Base-by-base conservation (phyloP, 2,329 filamentous ascomycete genomes). In the Fusarium sp. region DNA sequence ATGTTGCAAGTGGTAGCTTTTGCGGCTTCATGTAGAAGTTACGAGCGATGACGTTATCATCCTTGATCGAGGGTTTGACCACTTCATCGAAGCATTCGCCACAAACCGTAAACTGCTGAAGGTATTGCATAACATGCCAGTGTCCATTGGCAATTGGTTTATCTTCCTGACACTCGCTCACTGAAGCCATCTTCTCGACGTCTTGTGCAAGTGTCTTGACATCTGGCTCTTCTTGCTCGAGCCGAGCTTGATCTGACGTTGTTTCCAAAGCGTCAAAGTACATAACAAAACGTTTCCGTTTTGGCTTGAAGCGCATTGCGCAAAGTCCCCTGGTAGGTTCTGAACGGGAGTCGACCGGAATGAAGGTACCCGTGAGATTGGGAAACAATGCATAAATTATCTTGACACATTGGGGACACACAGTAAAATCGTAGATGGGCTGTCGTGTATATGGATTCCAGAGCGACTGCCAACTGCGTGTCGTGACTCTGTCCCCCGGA, bases 41-140 rank as follows among this genome's bases (percentile, higher is more conserved):
- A 20, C 86, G 81, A 12, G 91, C 89, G 25, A 94, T 83, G 1
- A 86, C 81, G 42, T 81, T 80, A 55, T 81, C 78, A 18, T 85
- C 82, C 30, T 85, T 82, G 3, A 90, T 80, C 53, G 89, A 83
- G 1, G 94, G 94, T 79, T 87, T 88, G n/a, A 97, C 88, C 1
- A 93, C 87, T 24, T 93, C 90, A 18, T 93, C 88, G 77, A 92
- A 97, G 79, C 94, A 98, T 79, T 95, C 93, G 69, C 92, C 89
- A 79, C 94, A 98, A 6, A 97, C 91, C 1, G 92, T 94, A 74
- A 97, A 89, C 49, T 94, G 88, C 0, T 92, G 92, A 0, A 97
- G 82, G 16, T 87, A 84, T 1, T 92, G 88, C 78, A 97, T 93
- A 58, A 87, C 90, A 78, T 97, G 90, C 94, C 94, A 98, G 41